Base-by-base conservation (phyloP, 2,329 filamentous ascomycete species). In the Cordyceps tenuipes region DNA sequence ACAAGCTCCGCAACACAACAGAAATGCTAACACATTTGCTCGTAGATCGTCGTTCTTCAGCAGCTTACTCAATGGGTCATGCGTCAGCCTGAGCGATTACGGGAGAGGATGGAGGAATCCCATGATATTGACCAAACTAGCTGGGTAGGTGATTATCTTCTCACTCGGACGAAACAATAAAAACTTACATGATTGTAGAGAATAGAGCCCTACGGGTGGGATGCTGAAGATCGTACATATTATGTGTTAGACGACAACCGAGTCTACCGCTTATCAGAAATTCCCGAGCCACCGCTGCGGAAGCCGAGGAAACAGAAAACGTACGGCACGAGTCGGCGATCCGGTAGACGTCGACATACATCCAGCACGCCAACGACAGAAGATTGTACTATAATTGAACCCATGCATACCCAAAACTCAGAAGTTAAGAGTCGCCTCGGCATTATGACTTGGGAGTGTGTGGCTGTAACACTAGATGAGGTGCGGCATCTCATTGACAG, bases 231-330 rank as follows among this genome's bases (percentile, higher is more conserved):
- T 64, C 87, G 91, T 43, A 86, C 86, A 41, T 96, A 97, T 70
- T 96, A 88, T 68, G 87, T 97, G 3, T 82, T 99, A 3, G 93
- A 97, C 67, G 94, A 99, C 71, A 95, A 97, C 67, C 84, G 94
- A 63, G 79, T 99, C 47, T 99, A 99, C 71, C 89, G 92, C 60
- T 81, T 88, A 63, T 91, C 89, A n/a, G 90, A 96, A 62, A 82
- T 88, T 29, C 83, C 85, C 1, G 78, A 83, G 2, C 81, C 84
- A 7, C 74, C 79, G n/a, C 71, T 79, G 3, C 77, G 79, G n/a
- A 88, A 88, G 69, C 77, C 83, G 2, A 78, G 63, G 82, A 87
- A 80, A 72, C 83, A 85, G 65, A 86, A 83, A 72, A 61, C 63
- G 4, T 65, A 56, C 41, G 68, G 66, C 15, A 84, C 80, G 60